These are phyloP conservation scores for Globisporangium viniferum DNA, from an alignment of 352 stramenopile genomes.

Conservation along the genomic window DNA sequence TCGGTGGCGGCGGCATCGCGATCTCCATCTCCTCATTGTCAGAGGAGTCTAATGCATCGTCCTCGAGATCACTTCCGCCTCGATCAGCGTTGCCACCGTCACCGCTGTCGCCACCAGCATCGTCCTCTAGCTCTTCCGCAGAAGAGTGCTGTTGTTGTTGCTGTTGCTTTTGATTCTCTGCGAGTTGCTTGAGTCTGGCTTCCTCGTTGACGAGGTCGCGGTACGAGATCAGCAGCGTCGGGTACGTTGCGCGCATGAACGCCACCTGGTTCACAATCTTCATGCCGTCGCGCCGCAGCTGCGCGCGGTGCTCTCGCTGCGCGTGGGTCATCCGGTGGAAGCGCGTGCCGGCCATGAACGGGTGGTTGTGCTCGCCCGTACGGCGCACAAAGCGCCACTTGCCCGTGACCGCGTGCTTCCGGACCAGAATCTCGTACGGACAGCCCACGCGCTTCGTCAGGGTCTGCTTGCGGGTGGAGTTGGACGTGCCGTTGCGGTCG, in stretches of 20 bases:
- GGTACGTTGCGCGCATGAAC: conserved; percentile 3
- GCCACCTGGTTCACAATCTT: conserved; percentile 4
- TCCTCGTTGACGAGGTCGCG: conserved; percentile 3
- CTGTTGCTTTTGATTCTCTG: background rate
- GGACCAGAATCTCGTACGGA: background rate
- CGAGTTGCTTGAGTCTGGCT: background rate
- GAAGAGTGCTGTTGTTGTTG: background rate
- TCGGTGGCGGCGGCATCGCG: background rate
- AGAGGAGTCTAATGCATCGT: background rate
- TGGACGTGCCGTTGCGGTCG: conserved; percentile 4
- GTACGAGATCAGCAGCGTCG: conserved; percentile 4
- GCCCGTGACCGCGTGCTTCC: conserved; percentile 2
- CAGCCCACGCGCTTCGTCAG: conserved; percentile 9
- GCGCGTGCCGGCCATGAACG: background rate
- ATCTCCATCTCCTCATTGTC: background rate
- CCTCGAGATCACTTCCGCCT: background rate
- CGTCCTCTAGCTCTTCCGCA: background rate
- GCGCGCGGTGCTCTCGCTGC: conserved; percentile 5
- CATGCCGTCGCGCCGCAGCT: background rate
- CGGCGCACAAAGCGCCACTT: conserved; percentile 5
- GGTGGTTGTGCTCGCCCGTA: background rate
- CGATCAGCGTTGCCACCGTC: background rate
- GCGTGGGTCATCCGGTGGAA: conserved; percentile 5
- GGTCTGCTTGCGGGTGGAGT: background rate
- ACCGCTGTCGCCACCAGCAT: background rate